phyloP scores from a whole-genome alignment of 2,329 filamentous ascomycete species.

The Cercospora sp. region DNA sequence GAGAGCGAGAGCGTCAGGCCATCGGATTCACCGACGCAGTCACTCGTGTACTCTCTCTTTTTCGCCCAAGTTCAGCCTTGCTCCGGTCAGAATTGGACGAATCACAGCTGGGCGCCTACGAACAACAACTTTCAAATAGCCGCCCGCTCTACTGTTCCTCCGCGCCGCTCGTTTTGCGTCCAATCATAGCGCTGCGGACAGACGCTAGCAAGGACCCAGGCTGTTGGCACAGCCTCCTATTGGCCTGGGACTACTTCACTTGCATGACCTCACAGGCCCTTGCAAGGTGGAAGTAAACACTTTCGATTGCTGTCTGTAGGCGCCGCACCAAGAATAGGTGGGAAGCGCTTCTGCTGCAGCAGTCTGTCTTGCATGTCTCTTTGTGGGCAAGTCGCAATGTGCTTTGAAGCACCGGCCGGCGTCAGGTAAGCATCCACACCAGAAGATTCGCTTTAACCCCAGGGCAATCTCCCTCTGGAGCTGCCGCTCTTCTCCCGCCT shows the following conservation, averaged over 20 bases:
- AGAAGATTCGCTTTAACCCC: conserved; percentile 24
- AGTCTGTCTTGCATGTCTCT: conserved; percentile 30
- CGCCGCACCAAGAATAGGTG: conserved; percentile 35
- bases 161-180: conserved; percentile 25
- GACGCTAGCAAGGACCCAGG: conserved; percentile 11
- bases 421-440: conserved; percentile 30
- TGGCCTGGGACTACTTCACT: conserved; percentile 19
- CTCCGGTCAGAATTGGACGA: conserved; percentile 15
- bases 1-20: conserved; percentile 10
- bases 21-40: conserved; percentile 9
- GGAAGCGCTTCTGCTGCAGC: conserved; percentile 25
- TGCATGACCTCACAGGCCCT: conserved; percentile 20
- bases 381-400: conserved; percentile 24
- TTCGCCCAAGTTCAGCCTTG: background rate
- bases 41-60: background rate
- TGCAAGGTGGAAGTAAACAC: conserved; percentile 20
- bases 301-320: conserved; percentile 27
- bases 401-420: conserved; percentile 28
- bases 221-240: conserved; percentile 19
- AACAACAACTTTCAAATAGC: conserved; percentile 14
- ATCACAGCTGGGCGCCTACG: conserved; percentile 18
- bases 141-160: conserved; percentile 12
- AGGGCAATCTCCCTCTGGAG: conserved; percentile 18
- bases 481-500: conserved; percentile 21
- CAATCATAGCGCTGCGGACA: conserved; percentile 9